Evolutionary conservation across 208 protist genomes (phyloP).

Genomic region (Crithidia acanthocephali): DNA sequence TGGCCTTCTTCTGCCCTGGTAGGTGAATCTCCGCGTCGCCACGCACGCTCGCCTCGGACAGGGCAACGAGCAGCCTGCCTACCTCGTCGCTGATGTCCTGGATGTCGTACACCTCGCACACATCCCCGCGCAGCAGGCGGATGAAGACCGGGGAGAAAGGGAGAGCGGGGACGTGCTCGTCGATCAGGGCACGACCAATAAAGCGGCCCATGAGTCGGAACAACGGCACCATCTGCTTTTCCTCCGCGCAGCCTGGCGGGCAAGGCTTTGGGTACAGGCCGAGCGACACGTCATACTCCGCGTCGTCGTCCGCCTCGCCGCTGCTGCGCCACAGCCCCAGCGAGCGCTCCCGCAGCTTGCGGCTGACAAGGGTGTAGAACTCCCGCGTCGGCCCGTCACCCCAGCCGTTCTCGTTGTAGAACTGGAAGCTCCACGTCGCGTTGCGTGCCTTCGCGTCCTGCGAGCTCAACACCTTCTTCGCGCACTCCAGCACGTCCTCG

Average conservation of each 20-base stretch:
- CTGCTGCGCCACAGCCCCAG: slow-evolving; percentile 64
- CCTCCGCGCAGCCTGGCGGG: slow-evolving; percentile 16
- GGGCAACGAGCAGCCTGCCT: slow-evolving; percentile 48
- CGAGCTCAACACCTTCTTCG: slow-evolving; percentile 57
- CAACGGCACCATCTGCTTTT: slow-evolving; percentile 20
- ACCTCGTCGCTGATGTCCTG: slow-evolving; percentile 58
- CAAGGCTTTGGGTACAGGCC: slow-evolving; percentile 75
- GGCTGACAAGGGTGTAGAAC: slow-evolving; percentile 89
- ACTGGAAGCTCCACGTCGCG: slow-evolving; percentile 86
- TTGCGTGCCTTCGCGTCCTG: slow-evolving; percentile 42
- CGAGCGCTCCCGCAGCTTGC: slow-evolving; percentile 60
- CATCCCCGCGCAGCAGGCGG: slow-evolving; percentile 78
- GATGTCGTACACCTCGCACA: slow-evolving; percentile 73
- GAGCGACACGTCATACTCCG: slow-evolving; percentile 48
- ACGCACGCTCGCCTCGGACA: slow-evolving; percentile 33
- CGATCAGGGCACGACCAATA: slow-evolving; percentile 76
- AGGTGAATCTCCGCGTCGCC: slow-evolving; percentile 31
- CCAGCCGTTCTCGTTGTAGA: slow-evolving; percentile 89
- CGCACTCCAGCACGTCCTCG: slow-evolving; percentile 66
- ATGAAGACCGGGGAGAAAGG: slow-evolving; percentile 74
- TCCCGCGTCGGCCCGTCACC: slow-evolving; percentile 90
- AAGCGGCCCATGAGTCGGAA: slow-evolving; percentile 80
- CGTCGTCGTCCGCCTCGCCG: slow-evolving; percentile 46
- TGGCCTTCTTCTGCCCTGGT: slow-evolving; percentile 31
- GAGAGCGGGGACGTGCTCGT: slow-evolving; percentile 76